Conservation (phyloP, 257 asterid genomes). For the Plantago elongata region DNA sequence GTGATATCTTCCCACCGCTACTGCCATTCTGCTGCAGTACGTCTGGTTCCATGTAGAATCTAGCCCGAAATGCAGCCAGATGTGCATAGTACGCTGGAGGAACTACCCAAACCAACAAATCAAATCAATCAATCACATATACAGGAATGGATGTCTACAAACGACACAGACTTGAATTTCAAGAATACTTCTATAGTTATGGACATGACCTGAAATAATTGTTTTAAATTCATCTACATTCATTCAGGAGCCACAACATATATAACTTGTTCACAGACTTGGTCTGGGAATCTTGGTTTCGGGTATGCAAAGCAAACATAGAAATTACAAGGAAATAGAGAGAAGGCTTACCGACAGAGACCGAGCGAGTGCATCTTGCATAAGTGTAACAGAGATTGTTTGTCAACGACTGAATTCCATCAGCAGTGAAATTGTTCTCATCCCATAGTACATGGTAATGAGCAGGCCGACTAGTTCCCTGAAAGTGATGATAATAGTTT, state of each 20-base stretch:
- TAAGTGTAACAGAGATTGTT: constrained; percentile 95
- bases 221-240: too few species aligned
- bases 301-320: too few species aligned
- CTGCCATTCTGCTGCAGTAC: constrained; percentile 38
- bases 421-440: constrained; percentile 93
- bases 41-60: constrained; percentile 95
- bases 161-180: neutral
- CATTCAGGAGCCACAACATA: too few species aligned
- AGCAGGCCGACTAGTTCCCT: constrained; percentile 99
- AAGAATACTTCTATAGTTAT: too few species aligned
- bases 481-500: neutral
- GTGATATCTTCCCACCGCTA: constrained; percentile 28
- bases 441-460: constrained; percentile 99
- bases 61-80: constrained; percentile 90
- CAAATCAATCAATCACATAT: neutral
- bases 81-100: constrained; percentile 99
- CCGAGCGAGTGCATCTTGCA: constrained; percentile 96
- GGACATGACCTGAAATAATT: too few species aligned
- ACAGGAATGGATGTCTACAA: neutral
- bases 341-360: constrained; percentile 73
- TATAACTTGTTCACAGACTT: too few species aligned
- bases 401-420: constrained; percentile 88
- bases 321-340: neutral
- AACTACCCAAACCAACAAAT: constrained; percentile 36
- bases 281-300: too few species aligned